Evolutionary conservation across 768 basidiomycete genomes (phyloP), one percentile per base, ranked within the genome.

Genomic region (Mycena rebaudengoi): DNA sequence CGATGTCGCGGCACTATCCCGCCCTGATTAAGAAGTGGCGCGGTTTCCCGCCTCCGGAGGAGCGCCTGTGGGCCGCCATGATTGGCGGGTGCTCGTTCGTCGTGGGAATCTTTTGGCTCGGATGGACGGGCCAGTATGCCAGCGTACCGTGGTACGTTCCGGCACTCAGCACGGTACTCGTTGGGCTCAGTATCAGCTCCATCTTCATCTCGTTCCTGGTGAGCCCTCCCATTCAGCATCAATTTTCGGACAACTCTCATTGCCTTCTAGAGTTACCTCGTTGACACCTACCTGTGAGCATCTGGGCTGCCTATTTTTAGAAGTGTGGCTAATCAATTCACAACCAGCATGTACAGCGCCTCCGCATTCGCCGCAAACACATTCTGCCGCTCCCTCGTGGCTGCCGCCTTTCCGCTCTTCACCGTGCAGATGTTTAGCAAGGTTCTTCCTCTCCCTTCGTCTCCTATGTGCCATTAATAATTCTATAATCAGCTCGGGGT

Each of bases 291-390:
- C 66, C 70, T 87, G 79, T 80, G 66, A 66, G 76, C 23, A 21
- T 62, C 26, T 7, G 10, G n/a, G n/a, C n/a, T n/a, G n/a, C n/a
- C n/a, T n/a, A n/a, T n/a, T n/a, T n/a, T n/a, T n/a, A n/a, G n/a
- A n/a, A n/a, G n/a, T n/a, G n/a, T n/a, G n/a, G n/a, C n/a, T n/a
- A n/a, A n/a, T n/a, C n/a, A n/a, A n/a, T n/a, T n/a, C n/a, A n/a
- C n/a, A n/a, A n/a, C n/a, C 39, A 79, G 78, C 40, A 81, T 83
- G 82, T 84, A 80, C 72, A 83, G 81, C 64, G 88, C 89, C 3
- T 88, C 86, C 3, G 88, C 88, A 1, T 83, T 90, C 37, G 85
- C 89, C 5, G 87, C 85, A 8, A 88, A 88, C 71, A 88, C 85
- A 3, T 77, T 89, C 53, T 72, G 85, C 60, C 85, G 88, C 7